Evolutionary conservation across 495 filamentous ascomycete species (phyloP), one percentile per base, ranked within the genome.

Genomic region (Penicillium arizonense): DNA sequence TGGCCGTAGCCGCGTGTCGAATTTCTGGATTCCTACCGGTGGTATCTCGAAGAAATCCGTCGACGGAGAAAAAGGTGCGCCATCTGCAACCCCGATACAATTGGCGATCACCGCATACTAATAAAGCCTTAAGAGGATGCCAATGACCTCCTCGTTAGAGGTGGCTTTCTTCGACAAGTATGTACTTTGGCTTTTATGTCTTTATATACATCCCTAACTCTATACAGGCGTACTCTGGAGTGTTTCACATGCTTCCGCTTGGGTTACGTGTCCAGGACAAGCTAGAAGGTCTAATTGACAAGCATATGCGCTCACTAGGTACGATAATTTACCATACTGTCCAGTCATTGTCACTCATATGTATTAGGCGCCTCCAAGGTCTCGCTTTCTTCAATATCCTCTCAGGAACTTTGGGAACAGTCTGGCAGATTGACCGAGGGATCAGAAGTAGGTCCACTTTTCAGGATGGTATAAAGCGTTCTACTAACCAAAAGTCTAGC

Each of bases 161-260:
- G 85, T 33, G 91, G 92, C 1, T 96, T 89, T 57, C 65, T 96
- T 23, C 87, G 90, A 50, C 90, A 90, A 75, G 85, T 87, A 40
- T 32, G 68, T 57, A 14, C 12, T 20, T 10, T 16, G 9, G 14
- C 1, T 13, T 5, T 32, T n/a, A 3, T n/a, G 3, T 30, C 8
- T 30, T 30, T 2, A 9, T 8, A 7, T 30, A 2, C 28, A 30
- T 30, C 28, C 2, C 28, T 30, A 10, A 30, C 7, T 30, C 2
- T 30, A 9, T 32, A 2, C 36, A 92, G 84, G 87, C 90, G 35
- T 84, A 96, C 57, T 82, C 93, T 4, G 95, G 94, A 5, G 81
- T 98, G 32, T 97, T 97, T 66, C 95, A 98, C 67, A 79, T 96
- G 61, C 77, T 98, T 8, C 94, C 94, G 1, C 75, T 98, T n/a